Conservation (phyloP, 805 yeast genomes). For the Candida chauliodis region DNA sequence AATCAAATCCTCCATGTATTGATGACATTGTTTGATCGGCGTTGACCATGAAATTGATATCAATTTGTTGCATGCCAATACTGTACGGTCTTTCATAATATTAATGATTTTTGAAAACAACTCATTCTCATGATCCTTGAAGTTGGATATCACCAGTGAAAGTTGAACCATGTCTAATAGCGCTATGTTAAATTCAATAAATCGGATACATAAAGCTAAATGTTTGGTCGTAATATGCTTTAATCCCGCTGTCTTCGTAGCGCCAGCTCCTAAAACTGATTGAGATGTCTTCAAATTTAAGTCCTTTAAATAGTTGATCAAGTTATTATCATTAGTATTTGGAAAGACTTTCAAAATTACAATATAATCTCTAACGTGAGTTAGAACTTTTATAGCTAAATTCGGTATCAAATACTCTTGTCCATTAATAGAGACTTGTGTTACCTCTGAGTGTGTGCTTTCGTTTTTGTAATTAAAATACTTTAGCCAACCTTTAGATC, state of each 20-base stretch:
- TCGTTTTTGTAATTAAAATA: conserved; percentile 21
- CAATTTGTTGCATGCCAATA: conserved; percentile 47
- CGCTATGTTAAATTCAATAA: conserved; percentile 40
- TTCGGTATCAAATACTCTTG: conserved; percentile 30
- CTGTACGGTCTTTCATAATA: conserved; percentile 64
- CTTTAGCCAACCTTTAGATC: conserved; percentile 29
- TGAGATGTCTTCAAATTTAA: conserved; percentile 54
- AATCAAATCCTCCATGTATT: conserved; percentile 62
- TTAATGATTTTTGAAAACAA: conserved; percentile 62
- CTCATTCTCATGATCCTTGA: conserved; percentile 60
- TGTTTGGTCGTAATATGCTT: conserved; percentile 73
- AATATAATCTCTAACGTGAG: conserved; percentile 47
- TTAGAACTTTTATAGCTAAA: conserved; percentile 19
- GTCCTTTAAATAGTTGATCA: conserved; percentile 41
- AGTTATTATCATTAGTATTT: conserved; percentile 42
- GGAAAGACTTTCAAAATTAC: conserved; percentile 58
- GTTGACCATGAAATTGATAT: conserved; percentile 48
- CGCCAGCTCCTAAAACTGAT: conserved; percentile 71
- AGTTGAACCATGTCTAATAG: conserved; percentile 9
- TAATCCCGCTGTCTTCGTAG: conserved; percentile 69
- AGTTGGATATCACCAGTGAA: conserved; percentile 22
- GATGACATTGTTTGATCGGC: conserved; percentile 48
- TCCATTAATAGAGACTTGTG: conserved; percentile 13
- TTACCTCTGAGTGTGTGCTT: not conserved
- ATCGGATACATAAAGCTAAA: conserved; percentile 62